phyloP scores from a whole-genome alignment of 1,139 yeast species.

The Entelexis sorbosivorans region DNA sequence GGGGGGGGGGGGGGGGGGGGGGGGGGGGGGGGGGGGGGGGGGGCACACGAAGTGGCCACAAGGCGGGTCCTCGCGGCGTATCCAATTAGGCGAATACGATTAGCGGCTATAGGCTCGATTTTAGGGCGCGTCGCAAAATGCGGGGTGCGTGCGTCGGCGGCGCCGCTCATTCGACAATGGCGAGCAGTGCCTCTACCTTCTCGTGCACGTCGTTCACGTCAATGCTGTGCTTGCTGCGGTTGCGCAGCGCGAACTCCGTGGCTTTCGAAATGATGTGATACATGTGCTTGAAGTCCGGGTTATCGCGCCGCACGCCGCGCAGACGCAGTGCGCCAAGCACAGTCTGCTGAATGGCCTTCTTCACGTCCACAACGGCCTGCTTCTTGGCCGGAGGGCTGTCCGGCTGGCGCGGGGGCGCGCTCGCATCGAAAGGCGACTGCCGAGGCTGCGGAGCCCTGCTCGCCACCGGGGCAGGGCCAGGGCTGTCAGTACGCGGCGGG shows the following conservation, averaged over 20 bases:
- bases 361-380: constrained; percentile 2
- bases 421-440: not conserved
- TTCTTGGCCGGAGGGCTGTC: not conserved
- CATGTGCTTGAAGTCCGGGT: constrained; percentile 26
- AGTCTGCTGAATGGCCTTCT: constrained; percentile 26
- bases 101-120: not conserved
- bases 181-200: constrained; percentile 22
- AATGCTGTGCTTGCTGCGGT: constrained; percentile 3
- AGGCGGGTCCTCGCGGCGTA: too few relatives aligned
- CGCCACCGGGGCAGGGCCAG: constrained; percentile 3
- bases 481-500: not conserved
- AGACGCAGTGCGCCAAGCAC: constrained; percentile 30
- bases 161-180: constrained; percentile 14
- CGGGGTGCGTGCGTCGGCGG: too few relatives aligned
- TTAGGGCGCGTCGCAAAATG: not conserved
- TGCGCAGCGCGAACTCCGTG: constrained; percentile 27
- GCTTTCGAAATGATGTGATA: constrained; percentile 27
- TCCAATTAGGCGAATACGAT: not conserved
- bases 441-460: not conserved
- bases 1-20: too few relatives aligned
- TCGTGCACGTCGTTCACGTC: constrained; percentile 18
- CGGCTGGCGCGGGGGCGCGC: not conserved
- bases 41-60: too few relatives aligned
- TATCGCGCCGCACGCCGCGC: constrained; percentile 26
- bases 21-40: too few relatives aligned